Base-by-base conservation (phyloP, 2,329 filamentous ascomycete genomes). In the Monilinia fructigena region DNA sequence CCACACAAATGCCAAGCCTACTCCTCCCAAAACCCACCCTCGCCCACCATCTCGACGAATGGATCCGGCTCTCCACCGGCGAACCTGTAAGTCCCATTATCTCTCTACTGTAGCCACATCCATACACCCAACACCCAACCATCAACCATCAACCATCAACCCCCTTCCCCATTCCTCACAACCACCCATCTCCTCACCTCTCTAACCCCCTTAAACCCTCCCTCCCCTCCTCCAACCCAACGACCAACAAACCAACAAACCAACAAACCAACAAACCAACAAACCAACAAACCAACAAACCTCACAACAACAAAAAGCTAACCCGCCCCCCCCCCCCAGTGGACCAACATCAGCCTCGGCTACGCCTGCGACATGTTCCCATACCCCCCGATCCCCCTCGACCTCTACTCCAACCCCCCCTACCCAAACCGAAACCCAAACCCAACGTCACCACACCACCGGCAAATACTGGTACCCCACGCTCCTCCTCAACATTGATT, bases 401-500 rank as follows among this genome's bases (percentile, higher is more conserved):
- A 16, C n/a, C 6, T 45, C 55, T 12, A 53, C 5, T 3, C 3
- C 55, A 4, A 6, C 47, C 35, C 23, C 18, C 10, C 1, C 20
- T 23, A 23, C 23, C 16, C 11, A 45, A 7, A 20, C 31, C 48
- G 35, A 89, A 2, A 85, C 88, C 74, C 80, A 18, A 87, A 91
- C 47, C n/a, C 31, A 55, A 28, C 1, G 7, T 20, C 2, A 14
- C n/a, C 47, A 10, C 38, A 28, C 48, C 8, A 2, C 18, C 53
- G 75, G 74, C 48, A 77, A 77, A n/a, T 73, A 70, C 64, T 77
- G 75, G 75, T 76, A 76, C 62, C 75, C 75, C 7, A 96, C 91
- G 0, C 77, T 96, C 1, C 79, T 88, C 23, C 78, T 95, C 74
- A 92, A 91, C 75, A 73, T 96, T 28, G 91, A 96, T 69, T 80